Evolutionary conservation across 306 rosid species (phyloP).

Genomic region (Ziziphus jujuba): DNA sequence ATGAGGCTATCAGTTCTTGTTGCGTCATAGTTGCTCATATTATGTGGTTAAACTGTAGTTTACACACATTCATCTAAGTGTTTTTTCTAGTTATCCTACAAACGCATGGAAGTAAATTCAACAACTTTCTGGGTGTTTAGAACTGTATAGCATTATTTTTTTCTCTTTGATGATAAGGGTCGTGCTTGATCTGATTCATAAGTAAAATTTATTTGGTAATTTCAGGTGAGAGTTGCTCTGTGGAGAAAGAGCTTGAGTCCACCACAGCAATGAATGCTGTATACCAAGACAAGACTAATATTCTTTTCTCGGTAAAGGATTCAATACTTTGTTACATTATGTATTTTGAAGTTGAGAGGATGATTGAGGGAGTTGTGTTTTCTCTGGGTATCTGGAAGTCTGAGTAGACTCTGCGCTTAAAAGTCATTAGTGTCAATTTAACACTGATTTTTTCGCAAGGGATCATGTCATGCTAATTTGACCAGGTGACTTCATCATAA

Average conservation of each 20-base stretch:
- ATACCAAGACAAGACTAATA: constrained; percentile 97
- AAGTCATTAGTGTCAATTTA: too few relatives aligned
- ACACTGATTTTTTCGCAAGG: too few relatives aligned
- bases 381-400: not conserved
- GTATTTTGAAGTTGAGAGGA: constrained; percentile 7
- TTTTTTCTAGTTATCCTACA: too few relatives aligned
- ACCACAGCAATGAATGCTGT: constrained; percentile 80
- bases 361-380: not conserved
- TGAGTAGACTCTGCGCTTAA: too few relatives aligned
- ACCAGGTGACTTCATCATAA: too few relatives aligned
- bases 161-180: not conserved
- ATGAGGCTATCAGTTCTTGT: too few relatives aligned
- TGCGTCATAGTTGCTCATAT: too few relatives aligned
- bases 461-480: too few relatives aligned
- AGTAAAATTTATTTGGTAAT: constrained; percentile 20
- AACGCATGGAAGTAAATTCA: too few relatives aligned
- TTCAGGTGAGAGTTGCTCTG: constrained; percentile 95
- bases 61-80: too few relatives aligned
- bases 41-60: too few relatives aligned
- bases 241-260: constrained; percentile 79
- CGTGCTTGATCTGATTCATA: constrained; percentile 3
- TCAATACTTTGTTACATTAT: constrained; percentile 21
- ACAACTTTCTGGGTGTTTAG: too few relatives aligned
- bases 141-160: not conserved
- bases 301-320: constrained; percentile 77